Base-by-base conservation (phyloP, 257 asterid genomes). In the Eustoma russellianum region DNA sequence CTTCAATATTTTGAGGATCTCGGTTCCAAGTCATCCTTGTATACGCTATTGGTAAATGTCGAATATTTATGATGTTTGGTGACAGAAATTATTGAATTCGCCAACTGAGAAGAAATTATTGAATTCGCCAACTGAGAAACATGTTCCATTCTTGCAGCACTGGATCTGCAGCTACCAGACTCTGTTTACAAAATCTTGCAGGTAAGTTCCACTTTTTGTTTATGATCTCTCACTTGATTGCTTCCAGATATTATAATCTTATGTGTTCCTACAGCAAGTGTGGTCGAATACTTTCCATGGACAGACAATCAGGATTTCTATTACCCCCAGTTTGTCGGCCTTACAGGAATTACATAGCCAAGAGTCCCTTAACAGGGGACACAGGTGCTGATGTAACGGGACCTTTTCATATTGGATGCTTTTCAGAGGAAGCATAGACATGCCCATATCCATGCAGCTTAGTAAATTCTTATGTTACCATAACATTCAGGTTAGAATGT, bases 161-260 rank as follows among this genome's bases (percentile, higher is more conserved):
- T 91, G 98, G 98, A 52, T 87, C 52, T 91, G 96, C 83, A 80
- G 86, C 72, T 91, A 91, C 57, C 83, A 63, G 70, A 67, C 88
- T 60, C 62, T 87, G 66, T 78, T 91, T 67, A 62, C 74, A 28
- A 87, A 81, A 76, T 70, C 18, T 64, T 91, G 98, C 96, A 77
- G 94, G 96, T 86, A 38, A 70, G 46, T 38, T 2, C 13, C 34
- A 5, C 46, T 41, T 43, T 41, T 12, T 33, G 13, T 43, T 46
- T 48, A 13, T 40, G 33, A 12, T 28, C 28, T 45, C 60, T 41
- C 24, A 5, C 12, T 41, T 38, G 44, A 35, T 7, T 38, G 17
- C 47, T 28, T 1, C 12, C 52, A 11, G 11, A 48, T 56, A 43
- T 51, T 30, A 57, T 46, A 18, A 28, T 40, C 47, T 30, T 33